phyloP scores from a whole-genome alignment of 257 asterid genomes.

The Leptodermis oblonga region DNA sequence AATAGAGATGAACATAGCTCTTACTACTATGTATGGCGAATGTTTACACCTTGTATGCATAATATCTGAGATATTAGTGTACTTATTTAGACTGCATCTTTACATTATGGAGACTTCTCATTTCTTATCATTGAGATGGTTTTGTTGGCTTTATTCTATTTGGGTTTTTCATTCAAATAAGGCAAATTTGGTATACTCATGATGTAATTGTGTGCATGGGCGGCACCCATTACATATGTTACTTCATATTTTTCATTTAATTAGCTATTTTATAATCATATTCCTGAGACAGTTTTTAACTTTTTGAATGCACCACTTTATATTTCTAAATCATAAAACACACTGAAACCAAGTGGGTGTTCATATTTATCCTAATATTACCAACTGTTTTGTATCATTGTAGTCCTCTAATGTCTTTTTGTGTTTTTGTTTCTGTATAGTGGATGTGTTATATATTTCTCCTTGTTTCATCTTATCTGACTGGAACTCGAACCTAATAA shows the following conservation, averaged over 20 bases:
- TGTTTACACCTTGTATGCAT: not conserved
- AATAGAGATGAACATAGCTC: not conserved
- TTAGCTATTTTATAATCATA: no score
- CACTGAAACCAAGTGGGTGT: no score
- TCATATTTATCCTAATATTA: no score
- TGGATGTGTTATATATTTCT: not conserved
- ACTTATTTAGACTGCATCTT: not conserved
- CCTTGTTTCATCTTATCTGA: not conserved
- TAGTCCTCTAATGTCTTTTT: not conserved
- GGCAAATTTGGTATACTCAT: not conserved
- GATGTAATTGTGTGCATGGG: not conserved
- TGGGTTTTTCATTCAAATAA: not conserved
- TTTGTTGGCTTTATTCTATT: not conserved
- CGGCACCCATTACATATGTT: not conserved
- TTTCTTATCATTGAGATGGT: not conserved
- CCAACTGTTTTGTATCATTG: not conserved
- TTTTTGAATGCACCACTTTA: no score
- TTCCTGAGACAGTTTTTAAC: no score
- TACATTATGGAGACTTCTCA: not conserved
- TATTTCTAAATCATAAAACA: no score
- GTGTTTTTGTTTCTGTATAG: not conserved
- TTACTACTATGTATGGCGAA: not conserved
- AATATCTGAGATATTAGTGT: not conserved
- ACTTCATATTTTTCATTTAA: not conserved
- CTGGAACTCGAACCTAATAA: not conserved